Evolutionary conservation across 2,329 filamentous ascomycete species (phyloP).

Genomic region (Septoria petroselini): DNA sequence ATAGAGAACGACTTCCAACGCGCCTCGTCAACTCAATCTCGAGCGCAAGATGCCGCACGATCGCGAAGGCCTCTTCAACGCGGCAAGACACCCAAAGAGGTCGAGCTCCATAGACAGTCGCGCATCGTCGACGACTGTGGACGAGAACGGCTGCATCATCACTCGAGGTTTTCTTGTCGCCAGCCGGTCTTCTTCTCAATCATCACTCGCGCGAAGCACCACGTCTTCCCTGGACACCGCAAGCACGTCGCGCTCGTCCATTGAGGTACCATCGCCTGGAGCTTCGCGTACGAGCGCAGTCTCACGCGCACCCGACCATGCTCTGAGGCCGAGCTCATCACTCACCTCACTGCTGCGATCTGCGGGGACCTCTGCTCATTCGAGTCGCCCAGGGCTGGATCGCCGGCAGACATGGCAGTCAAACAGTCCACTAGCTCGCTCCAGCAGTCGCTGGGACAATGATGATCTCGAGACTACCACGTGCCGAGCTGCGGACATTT

Average conservation of each 20-base stretch:
- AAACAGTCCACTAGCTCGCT: not conserved
- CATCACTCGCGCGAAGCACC: constrained; percentile 14
- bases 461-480: constrained; percentile 14
- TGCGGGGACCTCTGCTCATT: not conserved
- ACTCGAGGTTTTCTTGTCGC: constrained; percentile 25
- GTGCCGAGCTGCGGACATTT: not conserved
- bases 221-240: constrained; percentile 16
- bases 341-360: constrained; percentile 16
- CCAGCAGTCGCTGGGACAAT: constrained; percentile 13
- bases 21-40: not conserved
- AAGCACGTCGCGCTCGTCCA: constrained; percentile 18
- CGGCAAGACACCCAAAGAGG: constrained; percentile 17
- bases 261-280: constrained; percentile 12
- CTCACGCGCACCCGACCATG: not conserved
- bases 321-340: constrained; percentile 7
- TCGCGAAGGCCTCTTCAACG: constrained; percentile 20
- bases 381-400: not conserved
- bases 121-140: constrained; percentile 22
- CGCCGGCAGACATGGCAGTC: constrained; percentile 7
- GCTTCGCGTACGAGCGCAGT: constrained; percentile 12
- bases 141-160: constrained; percentile 25
- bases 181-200: constrained; percentile 21
- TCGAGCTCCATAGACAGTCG: constrained; percentile 14
- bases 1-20: no score
- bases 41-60: constrained; percentile 2